Percentiles rank a stretch among this genome's conserved stretches.
Conservation (phyloP, 1,139 yeast genomes). For the Debaryomyces subglobosus region DNA sequence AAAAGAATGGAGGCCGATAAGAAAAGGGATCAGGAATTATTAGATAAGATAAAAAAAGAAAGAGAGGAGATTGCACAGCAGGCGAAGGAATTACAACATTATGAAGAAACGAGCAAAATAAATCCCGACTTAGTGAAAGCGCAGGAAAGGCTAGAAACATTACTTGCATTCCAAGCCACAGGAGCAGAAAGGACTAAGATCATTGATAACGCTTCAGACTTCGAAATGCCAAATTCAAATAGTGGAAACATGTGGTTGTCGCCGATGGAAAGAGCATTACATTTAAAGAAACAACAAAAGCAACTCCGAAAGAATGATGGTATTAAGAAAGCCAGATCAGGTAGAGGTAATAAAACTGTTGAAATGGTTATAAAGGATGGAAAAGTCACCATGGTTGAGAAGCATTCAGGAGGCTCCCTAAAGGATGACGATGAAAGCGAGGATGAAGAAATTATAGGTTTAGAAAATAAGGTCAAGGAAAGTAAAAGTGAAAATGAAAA, state of each 20-base stretch:
- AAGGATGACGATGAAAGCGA: conserved; percentile 23
- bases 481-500: conserved; percentile 19
- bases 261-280: conserved; percentile 84
- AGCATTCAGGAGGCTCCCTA: conserved; percentile 20
- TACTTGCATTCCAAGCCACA: conserved; percentile 80
- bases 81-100: conserved; percentile 41
- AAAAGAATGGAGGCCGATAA: conserved; percentile 50
- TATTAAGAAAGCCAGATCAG: conserved; percentile 58
- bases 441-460: conserved; percentile 30
- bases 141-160: conserved; percentile 67
- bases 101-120: conserved; percentile 34
- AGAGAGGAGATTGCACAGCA: conserved; percentile 37
- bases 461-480: conserved; percentile 29
- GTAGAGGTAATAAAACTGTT: conserved; percentile 73
- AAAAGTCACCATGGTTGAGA: conserved; percentile 65
- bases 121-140: conserved; percentile 67
- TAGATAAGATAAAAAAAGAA: conserved; percentile 26
- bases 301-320: conserved; percentile 66
- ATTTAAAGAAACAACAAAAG: conserved; percentile 79
- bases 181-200: conserved; percentile 90
- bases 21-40: conserved; percentile 23
- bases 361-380: conserved; percentile 83
- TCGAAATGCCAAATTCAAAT: conserved; percentile 56
- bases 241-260: conserved; percentile 76
- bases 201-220: conserved; percentile 93